Evolutionary conservation across 1,139 yeast species (phyloP), one percentile per base, ranked within the genome.

Genomic region (Sugiyamaella grinbergsii): DNA sequence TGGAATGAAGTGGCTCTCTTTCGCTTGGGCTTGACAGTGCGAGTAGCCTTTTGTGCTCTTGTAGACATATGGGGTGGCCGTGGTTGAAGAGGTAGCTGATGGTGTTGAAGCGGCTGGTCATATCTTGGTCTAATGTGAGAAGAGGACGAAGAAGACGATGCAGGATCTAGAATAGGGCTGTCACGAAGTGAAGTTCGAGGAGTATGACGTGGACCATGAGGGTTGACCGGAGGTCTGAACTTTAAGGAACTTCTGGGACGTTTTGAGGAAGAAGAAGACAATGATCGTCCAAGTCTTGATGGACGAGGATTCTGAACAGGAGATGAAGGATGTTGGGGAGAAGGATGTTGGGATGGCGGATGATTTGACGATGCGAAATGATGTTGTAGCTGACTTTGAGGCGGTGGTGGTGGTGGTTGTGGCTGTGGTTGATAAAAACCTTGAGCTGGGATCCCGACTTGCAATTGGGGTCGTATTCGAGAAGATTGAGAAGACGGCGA

Each of bases 1-100:
- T 69, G 73, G 23, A 62, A 59, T 1, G 69, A 59, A 5, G 70
- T 67, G n/a, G 72, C 72, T 13, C 72, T 56, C 49, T 65, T 66
- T 20, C 72, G 62, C 50, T 68, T 68, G 13, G 71, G 71, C 49
- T 68, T 68, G 33, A 66, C 60, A 5, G 24, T 13, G 7, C 40
- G 16, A 6, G 33, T 29, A 5, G 32, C 19, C 13, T 13, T 13
- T 15, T 20, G 36, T 15, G 26, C 36, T 15, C 11, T 24, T 2
- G 16, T 15, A 3, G 44, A 4, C 44, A 43, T 31, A 43, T 43
- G 47, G 16, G 47, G 41, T 26, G 47, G 41, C 4, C 47, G 47
- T 26, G 47, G 47, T 37, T 43, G 47, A 11, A 43, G 22, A 11
- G 5, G 34, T 2, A 18, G 45, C 15, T 16, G 47, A 24, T 10